Evolutionary conservation across 2,329 filamentous ascomycete species (phyloP).

Genomic region (Alternaria hordeiaustralica): DNA sequence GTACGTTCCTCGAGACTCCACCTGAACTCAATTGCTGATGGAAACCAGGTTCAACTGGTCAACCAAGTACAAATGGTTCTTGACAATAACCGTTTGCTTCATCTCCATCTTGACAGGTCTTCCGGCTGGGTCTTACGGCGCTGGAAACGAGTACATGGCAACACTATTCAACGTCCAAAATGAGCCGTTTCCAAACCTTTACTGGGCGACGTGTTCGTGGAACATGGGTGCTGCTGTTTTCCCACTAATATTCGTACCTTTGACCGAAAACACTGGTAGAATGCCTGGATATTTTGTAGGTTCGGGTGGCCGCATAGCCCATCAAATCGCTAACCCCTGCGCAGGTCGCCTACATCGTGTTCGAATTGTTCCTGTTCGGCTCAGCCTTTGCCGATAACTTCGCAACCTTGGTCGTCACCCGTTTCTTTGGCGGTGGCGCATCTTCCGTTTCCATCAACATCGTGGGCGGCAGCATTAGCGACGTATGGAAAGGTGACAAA

Average conservation of each 20-base stretch:
- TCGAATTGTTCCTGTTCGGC: slow-evolving; percentile 51
- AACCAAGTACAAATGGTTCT: slow-evolving; percentile 48
- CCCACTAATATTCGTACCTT: slow-evolving; percentile 49
- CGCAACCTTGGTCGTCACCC: slow-evolving; percentile 52
- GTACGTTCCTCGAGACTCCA: slow-evolving; percentile 1
- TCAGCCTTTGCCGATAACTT: slow-evolving; percentile 55
- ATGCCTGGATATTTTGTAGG: slow-evolving; percentile 54
- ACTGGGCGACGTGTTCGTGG: slow-evolving; percentile 50
- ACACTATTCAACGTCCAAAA: slow-evolving; percentile 48
- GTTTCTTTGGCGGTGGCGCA: slow-evolving; percentile 54
- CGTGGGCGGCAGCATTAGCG: slow-evolving; percentile 40
- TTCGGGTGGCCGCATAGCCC: not conserved
- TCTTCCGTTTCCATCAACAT: slow-evolving; percentile 53
- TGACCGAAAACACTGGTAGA: slow-evolving; percentile 53
- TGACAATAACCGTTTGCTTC: slow-evolving; percentile 52
- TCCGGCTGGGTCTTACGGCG: slow-evolving; percentile 51
- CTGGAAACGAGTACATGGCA: slow-evolving; percentile 42
- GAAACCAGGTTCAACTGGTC: slow-evolving; percentile 50
- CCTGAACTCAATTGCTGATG: no score
- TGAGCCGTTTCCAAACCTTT: slow-evolving; percentile 46
- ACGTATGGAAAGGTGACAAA: slow-evolving; percentile 48
- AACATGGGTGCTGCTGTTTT: slow-evolving; percentile 51
- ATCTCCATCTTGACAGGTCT: slow-evolving; percentile 53
- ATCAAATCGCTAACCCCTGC: not conserved
- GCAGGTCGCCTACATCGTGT: slow-evolving; percentile 48